Base-by-base conservation (phyloP, 371 early-diverging fungal genomes). In the Mortierella sp. region DNA sequence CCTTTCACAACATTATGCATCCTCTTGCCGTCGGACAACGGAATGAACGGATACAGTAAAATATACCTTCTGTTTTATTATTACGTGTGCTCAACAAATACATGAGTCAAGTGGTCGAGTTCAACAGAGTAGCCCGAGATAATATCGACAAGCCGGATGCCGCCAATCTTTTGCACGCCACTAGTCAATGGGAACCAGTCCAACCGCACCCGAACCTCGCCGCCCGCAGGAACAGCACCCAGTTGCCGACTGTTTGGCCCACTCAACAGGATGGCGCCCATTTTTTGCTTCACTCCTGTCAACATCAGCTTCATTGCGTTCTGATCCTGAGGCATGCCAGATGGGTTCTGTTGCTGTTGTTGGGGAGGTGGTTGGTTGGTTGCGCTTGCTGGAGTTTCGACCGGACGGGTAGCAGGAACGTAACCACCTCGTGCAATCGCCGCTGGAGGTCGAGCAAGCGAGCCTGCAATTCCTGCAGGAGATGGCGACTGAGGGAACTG, bases 91-190 rank as follows among this genome's bases (percentile, higher is more conserved):
- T 87, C 84, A 7, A 95, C 94, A 82, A 92, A 90, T 41, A 93
- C 91, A 71, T 94, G 94, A 27, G 93, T 92, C 55, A 95, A 75
- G 84, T 94, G 92, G 74, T 93, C 95, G 35, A 96, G 84, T 43
- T 95, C 95, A 68, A 94, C 91, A 24, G 92, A 90, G 88, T 93
- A 93, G 5, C 95, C 95, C 41, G 92, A 91, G 24, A 93, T 74
- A 32, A 90, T 79, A 84, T 96, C 96, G 46, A 84, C 88, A 8
- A 98, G 88, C 77, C 89, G 90, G 80, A 98, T 86, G 0, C 97
- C 97, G 6, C 96, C 95, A 72, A 98, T 89, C 77, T 95, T 93
- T 83, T 97, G 97, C 71, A 96, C 89, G 1, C 98, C 98, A 24
- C 96, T 91, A 44, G 94, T 91, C 75, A 98, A 83, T 16, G 98